A percentile compares a stretch with the other conserved stretches of the same genome.
Conservation (phyloP, 2,329 filamentous ascomycete species). For the Neonectria punicea region DNA sequence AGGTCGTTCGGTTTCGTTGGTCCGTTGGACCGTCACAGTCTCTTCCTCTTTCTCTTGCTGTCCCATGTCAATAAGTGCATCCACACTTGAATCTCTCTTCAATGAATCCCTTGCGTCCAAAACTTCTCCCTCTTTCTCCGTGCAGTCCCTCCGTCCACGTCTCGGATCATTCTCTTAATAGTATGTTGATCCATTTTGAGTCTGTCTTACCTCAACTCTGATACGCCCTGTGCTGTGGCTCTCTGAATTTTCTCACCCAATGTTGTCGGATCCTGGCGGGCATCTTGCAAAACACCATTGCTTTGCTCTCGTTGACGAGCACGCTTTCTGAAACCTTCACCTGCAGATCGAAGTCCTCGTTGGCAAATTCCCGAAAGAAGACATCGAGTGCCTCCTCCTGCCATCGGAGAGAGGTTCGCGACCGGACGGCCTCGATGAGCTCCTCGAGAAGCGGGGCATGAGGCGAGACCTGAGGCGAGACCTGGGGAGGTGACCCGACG, state of each 20-base stretch:
- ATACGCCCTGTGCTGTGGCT: slow-evolving; percentile 39
- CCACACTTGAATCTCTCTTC: neutral
- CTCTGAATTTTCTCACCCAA: slow-evolving; percentile 65
- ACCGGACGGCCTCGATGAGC: slow-evolving; percentile 53
- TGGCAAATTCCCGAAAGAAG: slow-evolving; percentile 67
- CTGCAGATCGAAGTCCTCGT: slow-evolving; percentile 68
- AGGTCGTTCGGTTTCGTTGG: neutral
- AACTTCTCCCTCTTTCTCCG: neutral
- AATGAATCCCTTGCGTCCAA: neutral
- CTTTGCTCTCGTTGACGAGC: slow-evolving; percentile 68
- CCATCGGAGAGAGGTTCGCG: slow-evolving; percentile 58
- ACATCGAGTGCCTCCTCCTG: slow-evolving; percentile 68
- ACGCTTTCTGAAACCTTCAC: slow-evolving; percentile 69
- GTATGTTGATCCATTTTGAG: neutral
- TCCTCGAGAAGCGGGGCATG: slow-evolving; percentile 49
- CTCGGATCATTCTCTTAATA: neutral
- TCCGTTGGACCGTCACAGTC: neutral
- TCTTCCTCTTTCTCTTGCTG: neutral
- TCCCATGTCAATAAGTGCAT: neutral
- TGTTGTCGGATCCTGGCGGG: slow-evolving; percentile 61
- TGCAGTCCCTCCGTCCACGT: neutral
- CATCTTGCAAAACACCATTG: slow-evolving; percentile 72
- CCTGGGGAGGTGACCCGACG: slow-evolving; percentile 34
- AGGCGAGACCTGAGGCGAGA: slow-evolving; percentile 31
- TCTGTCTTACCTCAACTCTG: neutral